Evolutionary conservation across 2,329 filamentous ascomycete genomes (phyloP).

Genomic region (Stagonosporopsis tanaceti): DNA sequence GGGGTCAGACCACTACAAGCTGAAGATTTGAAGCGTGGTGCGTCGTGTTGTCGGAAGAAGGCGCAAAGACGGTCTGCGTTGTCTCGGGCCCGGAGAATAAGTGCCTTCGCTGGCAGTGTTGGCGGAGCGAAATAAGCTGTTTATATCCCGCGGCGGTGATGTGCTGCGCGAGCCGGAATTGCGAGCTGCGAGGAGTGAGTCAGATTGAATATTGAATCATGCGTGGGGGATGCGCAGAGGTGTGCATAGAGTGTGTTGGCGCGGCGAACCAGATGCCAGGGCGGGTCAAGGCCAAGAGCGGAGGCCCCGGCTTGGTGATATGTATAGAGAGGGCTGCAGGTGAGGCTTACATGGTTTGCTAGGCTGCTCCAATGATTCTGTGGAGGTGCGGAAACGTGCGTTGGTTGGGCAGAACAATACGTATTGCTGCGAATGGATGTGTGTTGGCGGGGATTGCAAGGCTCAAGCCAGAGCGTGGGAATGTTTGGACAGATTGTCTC

Average conservation of each 20-base stretch:
- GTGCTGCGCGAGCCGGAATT: conserved; percentile 26
- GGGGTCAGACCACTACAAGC: conserved; percentile 1
- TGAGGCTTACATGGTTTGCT: conserved; percentile 43
- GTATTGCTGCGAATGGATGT: conserved; percentile 24
- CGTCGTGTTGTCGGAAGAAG: conserved; percentile 22
- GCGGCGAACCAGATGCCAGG: conserved; percentile 24
- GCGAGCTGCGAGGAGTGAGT: conserved; percentile 43
- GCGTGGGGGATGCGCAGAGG: conserved; percentile 15
- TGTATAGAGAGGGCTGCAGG: conserved; percentile 36
- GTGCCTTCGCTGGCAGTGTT: conserved; percentile 41
- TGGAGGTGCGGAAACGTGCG: conserved; percentile 2
- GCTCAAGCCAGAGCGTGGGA: conserved; percentile 1
- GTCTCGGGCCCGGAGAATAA: conserved; percentile 41
- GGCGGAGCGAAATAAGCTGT: conserved; percentile 32
- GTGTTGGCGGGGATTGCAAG: conserved; percentile 14
- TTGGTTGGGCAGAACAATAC: conserved; percentile 21
- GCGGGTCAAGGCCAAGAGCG: conserved; percentile 26
- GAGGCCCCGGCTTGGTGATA: conserved; percentile 35
- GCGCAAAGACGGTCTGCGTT: conserved; percentile 38
- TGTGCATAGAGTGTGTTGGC: conserved; percentile 41
- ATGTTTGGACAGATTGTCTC: conserved; percentile 12
- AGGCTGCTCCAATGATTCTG: conserved; percentile 17
- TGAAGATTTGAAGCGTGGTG: conserved; percentile 1
- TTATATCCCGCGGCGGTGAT: conserved; percentile 33
- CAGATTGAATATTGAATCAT: conserved; percentile 45